phyloP scores from a whole-genome alignment of 116 monocot genomes.

The Cymodocea nodosa region DNA sequence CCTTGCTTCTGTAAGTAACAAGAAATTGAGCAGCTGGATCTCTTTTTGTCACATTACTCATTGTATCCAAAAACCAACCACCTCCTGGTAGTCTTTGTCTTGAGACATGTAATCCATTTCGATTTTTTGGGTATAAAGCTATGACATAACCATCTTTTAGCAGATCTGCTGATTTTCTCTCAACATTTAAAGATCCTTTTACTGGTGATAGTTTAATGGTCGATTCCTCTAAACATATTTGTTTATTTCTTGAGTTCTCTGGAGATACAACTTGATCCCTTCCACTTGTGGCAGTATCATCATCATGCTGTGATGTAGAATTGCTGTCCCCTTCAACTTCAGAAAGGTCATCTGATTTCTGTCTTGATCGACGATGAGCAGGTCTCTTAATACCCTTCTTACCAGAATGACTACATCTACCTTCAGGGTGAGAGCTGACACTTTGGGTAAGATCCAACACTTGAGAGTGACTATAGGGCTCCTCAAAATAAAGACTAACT shows the following conservation, averaged over 20 bases:
- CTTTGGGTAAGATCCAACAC: slow-evolving; percentile 42
- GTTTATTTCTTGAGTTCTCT: slow-evolving; percentile 71
- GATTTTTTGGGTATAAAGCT: slow-evolving; percentile 53
- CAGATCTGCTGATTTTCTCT: slow-evolving; percentile 32
- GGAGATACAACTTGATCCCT: slow-evolving; percentile 83
- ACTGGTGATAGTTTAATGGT: slow-evolving; percentile 44
- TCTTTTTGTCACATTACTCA: slow-evolving; percentile 69
- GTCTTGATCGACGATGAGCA: slow-evolving; percentile 59
- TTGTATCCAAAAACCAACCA: slow-evolving; percentile 80
- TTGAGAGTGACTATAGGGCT: slow-evolving; percentile 26
- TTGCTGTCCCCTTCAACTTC: slow-evolving; percentile 52
- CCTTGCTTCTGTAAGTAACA: slow-evolving; percentile 75
- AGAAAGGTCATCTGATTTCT: slow-evolving; percentile 56
- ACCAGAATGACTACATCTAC: slow-evolving; percentile 60
- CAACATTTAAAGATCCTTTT: slow-evolving; percentile 15
- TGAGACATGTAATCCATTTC: slow-evolving; percentile 50
- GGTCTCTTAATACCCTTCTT: slow-evolving; percentile 95
- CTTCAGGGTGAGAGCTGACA: slow-evolving; percentile 43
- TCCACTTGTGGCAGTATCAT: slow-evolving; percentile 56
- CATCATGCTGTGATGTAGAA: slow-evolving; percentile 49
- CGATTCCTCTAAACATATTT: slow-evolving; percentile 39
- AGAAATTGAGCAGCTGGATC: slow-evolving; percentile 95
- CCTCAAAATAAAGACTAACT: slow-evolving; percentile 21
- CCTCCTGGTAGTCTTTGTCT: slow-evolving; percentile 65
- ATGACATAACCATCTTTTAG: slow-evolving; percentile 81